phyloP scores from a whole-genome alignment of 352 stramenopile genomes.

The Globisporangium camurandrum region DNA sequence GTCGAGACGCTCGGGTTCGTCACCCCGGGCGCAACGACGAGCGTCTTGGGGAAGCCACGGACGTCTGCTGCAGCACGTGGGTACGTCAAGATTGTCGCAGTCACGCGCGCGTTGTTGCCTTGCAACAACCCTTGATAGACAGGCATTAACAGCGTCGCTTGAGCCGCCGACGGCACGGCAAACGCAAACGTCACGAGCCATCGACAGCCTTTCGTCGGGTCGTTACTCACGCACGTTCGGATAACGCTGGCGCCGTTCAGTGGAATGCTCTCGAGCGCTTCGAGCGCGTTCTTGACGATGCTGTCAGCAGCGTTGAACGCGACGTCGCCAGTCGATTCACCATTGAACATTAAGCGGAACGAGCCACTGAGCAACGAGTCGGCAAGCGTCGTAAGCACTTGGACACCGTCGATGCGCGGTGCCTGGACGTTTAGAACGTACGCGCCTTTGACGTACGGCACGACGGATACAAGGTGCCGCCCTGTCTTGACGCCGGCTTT shows the following conservation, averaged over 20 bases:
- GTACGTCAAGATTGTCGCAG: conserved; percentile 23
- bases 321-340: conserved; percentile 41
- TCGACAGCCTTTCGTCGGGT: conserved; percentile 45
- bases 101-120: conserved; percentile 56
- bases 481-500: conserved; percentile 58
- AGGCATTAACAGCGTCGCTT: conserved; percentile 15
- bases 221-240: conserved; percentile 25
- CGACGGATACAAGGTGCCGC: conserved; percentile 81
- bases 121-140: conserved; percentile 54
- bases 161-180: conserved; percentile 7
- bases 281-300: conserved; percentile 48
- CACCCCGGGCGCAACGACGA: conserved; percentile 33
- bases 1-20: conserved; percentile 74
- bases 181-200: conserved; percentile 64
- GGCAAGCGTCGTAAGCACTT: conserved; percentile 44
- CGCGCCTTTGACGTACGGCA: conserved; percentile 82
- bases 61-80: conserved; percentile 25
- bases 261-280: conserved; percentile 53
- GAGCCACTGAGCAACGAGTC: conserved; percentile 51
- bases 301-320: conserved; percentile 31
- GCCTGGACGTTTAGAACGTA: conserved; percentile 85
- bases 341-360: conserved; percentile 53
- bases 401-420: conserved; percentile 65
- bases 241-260: conserved; percentile 21
- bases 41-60: conserved; percentile 58